A percentile compares a stretch with the other conserved stretches of the same genome.
Evolutionary conservation across 2,329 filamentous ascomycete species (phyloP).

Genomic region (Trichoderma sp.): DNA sequence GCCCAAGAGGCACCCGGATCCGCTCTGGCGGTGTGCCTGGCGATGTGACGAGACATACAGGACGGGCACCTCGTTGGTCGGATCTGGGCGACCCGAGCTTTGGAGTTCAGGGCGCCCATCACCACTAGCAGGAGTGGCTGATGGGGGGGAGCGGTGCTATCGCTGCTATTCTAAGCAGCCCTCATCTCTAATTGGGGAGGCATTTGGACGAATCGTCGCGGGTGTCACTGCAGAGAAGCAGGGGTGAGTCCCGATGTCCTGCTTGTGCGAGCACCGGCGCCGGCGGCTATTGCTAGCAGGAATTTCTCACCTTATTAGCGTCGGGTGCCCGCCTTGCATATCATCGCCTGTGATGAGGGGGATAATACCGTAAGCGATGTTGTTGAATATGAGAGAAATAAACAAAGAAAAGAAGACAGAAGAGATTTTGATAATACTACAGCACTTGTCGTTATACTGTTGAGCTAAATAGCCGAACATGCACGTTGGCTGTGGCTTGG

Average conservation of each 20-base stretch:
- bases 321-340: background rate
- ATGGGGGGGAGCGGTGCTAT: background rate
- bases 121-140: constrained; percentile 15
- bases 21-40: constrained; percentile 14
- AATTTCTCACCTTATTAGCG: background rate
- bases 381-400: background rate
- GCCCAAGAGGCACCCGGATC: background rate
- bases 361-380: background rate
- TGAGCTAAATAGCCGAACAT: background rate
- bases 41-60: constrained; percentile 15
- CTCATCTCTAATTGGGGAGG: constrained; percentile 15
- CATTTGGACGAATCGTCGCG: constrained; percentile 2
- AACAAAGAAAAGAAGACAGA: background rate
- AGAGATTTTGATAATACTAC: background rate
- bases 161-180: background rate
- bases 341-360: background rate
- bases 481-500: background rate
- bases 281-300: constrained; percentile 1
- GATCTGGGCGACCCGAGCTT: background rate
- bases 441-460: background rate
- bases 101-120: background rate
- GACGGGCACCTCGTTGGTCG: constrained; percentile 2
- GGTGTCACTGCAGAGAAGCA: background rate
- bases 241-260: constrained; percentile 3
- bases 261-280: background rate